Conservation (phyloP, 2,329 filamentous ascomycete species). For the Fusarium equiseti region DNA sequence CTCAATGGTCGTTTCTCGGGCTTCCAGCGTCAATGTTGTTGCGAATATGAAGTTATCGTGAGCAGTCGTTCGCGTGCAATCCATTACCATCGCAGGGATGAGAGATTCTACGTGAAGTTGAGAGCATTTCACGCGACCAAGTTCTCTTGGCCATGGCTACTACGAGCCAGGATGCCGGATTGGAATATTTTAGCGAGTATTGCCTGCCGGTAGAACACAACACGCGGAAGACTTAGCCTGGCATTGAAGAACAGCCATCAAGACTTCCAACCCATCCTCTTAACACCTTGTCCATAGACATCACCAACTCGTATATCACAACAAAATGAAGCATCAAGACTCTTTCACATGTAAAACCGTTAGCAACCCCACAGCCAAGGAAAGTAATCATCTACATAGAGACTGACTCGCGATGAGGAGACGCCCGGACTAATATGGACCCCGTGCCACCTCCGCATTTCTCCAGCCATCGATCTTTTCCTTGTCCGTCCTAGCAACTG, state of each 20-base stretch:
- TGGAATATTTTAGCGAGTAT: background rate
- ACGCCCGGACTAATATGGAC: slow-evolving; percentile 7
- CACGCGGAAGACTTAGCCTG: no score
- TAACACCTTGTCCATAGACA: background rate
- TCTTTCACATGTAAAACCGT: background rate
- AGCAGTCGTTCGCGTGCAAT: background rate
- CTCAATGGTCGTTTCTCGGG: no score
- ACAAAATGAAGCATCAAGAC: background rate
- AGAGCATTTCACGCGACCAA: background rate
- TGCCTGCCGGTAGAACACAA: background rate
- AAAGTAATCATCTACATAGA: background rate
- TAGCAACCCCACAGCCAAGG: background rate
- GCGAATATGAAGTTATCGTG: background rate
- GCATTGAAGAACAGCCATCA: background rate
- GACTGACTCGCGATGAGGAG: background rate
- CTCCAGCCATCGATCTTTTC: background rate
- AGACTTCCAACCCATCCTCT: no score
- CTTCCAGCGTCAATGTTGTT: background rate
- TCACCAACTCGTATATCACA: background rate
- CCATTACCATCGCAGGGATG: background rate
- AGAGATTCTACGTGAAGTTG: background rate
- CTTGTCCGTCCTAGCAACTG: background rate
- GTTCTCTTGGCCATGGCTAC: no score
- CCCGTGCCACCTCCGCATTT: slow-evolving; percentile 23
- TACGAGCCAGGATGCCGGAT: background rate